These are phyloP conservation scores for Orbilia quercus DNA, from an alignment of 2,329 filamentous ascomycete genomes.

Conservation along the genomic window DNA sequence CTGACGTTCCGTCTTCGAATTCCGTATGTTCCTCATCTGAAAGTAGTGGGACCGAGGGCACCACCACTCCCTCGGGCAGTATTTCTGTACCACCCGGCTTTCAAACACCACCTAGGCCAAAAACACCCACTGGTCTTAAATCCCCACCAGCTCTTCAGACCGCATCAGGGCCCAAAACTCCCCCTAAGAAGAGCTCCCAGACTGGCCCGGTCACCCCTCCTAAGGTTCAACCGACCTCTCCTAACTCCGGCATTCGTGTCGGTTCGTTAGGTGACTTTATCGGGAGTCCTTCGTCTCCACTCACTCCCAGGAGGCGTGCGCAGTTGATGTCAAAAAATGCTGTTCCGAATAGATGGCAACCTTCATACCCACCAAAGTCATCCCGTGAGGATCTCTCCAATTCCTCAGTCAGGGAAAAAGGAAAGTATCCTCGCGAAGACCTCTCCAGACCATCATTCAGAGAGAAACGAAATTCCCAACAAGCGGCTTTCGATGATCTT, in stretches of 20 bases:
- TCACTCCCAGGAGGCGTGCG: slow-evolving; percentile 15
- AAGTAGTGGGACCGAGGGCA: too few species aligned
- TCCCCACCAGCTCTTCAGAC: too few species aligned
- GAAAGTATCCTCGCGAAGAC: neutral
- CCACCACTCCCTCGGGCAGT: too few species aligned
- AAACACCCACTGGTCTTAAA: neutral
- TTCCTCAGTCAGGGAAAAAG: neutral
- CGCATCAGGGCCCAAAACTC: neutral
- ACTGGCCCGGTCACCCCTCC: neutral
- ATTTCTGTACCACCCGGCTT: too few species aligned
- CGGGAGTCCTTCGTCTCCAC: slow-evolving; percentile 17
- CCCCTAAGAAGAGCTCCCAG: neutral
- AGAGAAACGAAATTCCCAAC: too few species aligned
- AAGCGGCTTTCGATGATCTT: too few species aligned
- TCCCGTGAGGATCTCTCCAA: neutral
- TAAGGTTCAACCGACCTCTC: slow-evolving; percentile 6
- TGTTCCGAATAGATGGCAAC: slow-evolving; percentile 26
- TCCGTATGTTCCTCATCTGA: too few species aligned
- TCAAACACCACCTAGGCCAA: neutral
- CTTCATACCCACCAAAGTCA: slow-evolving; percentile 16
- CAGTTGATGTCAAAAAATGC: slow-evolving; percentile 29
- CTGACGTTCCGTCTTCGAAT: too few species aligned
- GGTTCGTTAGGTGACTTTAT: neutral
- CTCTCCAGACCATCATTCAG: too few species aligned
- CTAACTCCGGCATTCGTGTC: neutral